Conservation (phyloP, 2,329 filamentous ascomycete genomes). For the Zalaria sp. region DNA sequence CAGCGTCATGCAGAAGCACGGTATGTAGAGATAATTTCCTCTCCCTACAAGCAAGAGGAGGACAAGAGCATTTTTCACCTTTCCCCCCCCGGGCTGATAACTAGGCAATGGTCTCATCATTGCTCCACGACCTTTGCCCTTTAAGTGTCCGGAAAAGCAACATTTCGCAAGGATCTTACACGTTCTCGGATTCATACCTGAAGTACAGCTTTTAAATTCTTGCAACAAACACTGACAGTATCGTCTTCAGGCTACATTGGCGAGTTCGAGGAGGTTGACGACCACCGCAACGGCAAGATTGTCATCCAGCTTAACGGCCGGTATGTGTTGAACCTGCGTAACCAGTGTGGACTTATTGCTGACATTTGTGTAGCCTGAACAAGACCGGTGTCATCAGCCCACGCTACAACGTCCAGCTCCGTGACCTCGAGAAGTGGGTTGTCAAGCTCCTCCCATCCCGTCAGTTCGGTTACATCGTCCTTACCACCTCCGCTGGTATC, state of each 20-base stretch:
- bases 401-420: constrained; percentile 97
- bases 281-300: constrained; percentile 99
- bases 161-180: constrained; percentile 81
- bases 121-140: constrained; percentile 82
- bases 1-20: constrained; percentile 97
- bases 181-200: constrained; percentile 66
- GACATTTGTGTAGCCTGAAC: constrained; percentile 51
- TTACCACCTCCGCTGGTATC: constrained; percentile 97
- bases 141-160: constrained; percentile 99
- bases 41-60: constrained; percentile 6
- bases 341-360: constrained; percentile 8
- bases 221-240: constrained; percentile 63
- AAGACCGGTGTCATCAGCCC: constrained; percentile 99
- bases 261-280: constrained; percentile 98
- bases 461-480: constrained; percentile 99
- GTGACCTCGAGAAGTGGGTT: constrained; percentile 99
- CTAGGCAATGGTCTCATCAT: constrained; percentile 84
- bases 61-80: constrained; percentile 3
- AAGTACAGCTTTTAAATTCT: constrained; percentile 87
- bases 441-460: constrained; percentile 96
- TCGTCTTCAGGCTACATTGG: constrained; percentile 74
- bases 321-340: constrained; percentile 20
- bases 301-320: constrained; percentile 99
- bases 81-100: constrained; percentile 87
- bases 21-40: constrained; percentile 45